Evolutionary conservation across 192 early-diverging fungal species (phyloP), one percentile per base, ranked within the genome.

Genomic region (Lunasporangiospora selenospora): DNA sequence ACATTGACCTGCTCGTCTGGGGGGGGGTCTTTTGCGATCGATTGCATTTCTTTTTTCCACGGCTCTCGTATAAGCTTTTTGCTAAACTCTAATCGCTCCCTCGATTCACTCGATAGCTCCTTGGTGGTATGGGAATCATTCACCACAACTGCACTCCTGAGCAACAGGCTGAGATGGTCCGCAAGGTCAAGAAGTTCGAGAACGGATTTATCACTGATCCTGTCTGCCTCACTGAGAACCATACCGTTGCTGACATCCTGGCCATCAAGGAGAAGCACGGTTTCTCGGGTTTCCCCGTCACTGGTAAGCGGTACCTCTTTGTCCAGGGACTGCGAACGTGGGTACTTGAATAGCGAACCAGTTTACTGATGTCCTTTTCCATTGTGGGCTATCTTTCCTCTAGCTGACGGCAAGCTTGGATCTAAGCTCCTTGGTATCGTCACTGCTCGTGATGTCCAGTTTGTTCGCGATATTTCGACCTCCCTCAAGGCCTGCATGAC

Each of bases 131-230:
- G 58, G 97, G 97, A 70, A 92, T 99, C 43, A 93, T 99, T 75
- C 97, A 99, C 82, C 87, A 97, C 88, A 99, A 99, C 86, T 99
- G 95, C 80, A 86, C 90, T 23, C 81, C 95, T 41, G 92, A 93
- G 39, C 93, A 96, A 80, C 97, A 99, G 85, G 93, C 94, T 11
- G 91, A 93, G 9, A 99, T 99, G 97, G 97, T 99, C 34, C 87
- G 93, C 65, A 92, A 93, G 75, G 97, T 99, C 76, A 97, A 94
- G 83, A 94, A 89, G 77, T 99, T 93, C 65, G 97, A 99, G 75
- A 99, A 99, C 83, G 97, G 97, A 11, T 99, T 99, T 76, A 99
- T 99, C 77, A 88, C 90, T 37, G 94, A 99, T 66, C 97, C 97
- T 13, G 65, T 95, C 42, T 91, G 90, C 69, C 78, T 99, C 58